A percentile compares a stretch with the other conserved stretches of the same genome.
Conservation (phyloP, 192 early-diverging fungal species). For the Gamsiella multidivaricata region DNA sequence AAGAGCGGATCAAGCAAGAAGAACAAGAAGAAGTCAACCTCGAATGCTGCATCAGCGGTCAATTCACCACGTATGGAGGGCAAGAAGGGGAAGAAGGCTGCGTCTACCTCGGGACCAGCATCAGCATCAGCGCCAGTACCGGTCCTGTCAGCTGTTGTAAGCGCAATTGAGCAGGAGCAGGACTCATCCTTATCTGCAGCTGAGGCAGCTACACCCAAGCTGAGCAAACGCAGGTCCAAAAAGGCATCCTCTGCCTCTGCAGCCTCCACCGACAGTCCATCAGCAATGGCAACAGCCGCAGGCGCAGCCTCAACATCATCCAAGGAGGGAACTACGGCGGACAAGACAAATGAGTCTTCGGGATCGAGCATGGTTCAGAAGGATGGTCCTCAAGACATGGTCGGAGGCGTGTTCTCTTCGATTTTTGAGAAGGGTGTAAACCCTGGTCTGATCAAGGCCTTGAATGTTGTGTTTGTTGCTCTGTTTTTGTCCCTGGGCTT, state of each 20-base stretch:
- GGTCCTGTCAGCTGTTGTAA: background rate
- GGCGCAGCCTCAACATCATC: background rate
- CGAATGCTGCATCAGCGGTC: constrained; percentile 31
- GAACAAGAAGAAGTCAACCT: constrained; percentile 41
- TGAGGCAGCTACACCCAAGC: constrained; percentile 27
- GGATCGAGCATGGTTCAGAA: constrained; percentile 30
- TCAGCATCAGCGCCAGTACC: background rate
- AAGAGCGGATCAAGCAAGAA: constrained; percentile 31
- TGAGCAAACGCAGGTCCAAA: constrained; percentile 38
- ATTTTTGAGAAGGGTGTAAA: constrained; percentile 53
- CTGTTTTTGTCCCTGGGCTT: constrained; percentile 46
- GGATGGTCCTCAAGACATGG: constrained; percentile 40
- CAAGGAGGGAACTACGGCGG: background rate
- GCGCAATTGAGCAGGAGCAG: constrained; percentile 13
- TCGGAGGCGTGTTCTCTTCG: constrained; percentile 31
- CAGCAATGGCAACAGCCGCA: background rate
- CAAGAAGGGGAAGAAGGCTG: constrained; percentile 40
- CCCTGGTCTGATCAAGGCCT: constrained; percentile 43
- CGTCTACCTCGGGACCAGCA: background rate
- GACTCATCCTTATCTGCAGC: constrained; percentile 15
- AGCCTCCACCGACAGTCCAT: background rate
- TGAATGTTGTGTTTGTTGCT: constrained; percentile 39
- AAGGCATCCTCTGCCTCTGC: constrained; percentile 9
- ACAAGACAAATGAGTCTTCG: background rate
- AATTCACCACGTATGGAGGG: constrained; percentile 49